A percentile compares a stretch with the other conserved stretches of the same genome.
phyloP scores from a whole-genome alignment of 2,329 filamentous ascomycete species.

The Teratosphaeria zuluensis region DNA sequence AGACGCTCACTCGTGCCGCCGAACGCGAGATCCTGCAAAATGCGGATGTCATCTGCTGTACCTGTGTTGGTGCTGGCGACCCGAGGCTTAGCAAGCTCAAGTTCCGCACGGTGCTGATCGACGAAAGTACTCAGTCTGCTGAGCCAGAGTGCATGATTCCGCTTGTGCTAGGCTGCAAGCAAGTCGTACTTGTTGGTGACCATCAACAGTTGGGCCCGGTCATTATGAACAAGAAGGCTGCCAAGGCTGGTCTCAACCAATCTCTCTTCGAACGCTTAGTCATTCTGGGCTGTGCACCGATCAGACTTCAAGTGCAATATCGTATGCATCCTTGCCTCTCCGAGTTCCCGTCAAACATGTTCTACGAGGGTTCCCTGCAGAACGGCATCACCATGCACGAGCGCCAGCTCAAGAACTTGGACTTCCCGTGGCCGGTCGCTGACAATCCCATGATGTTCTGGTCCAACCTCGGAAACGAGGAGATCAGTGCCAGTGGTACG shows the following conservation, averaged over 20 bases:
- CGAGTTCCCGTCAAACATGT: constrained; percentile 98
- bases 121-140: constrained; percentile 95
- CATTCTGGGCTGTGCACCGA: constrained; percentile 79
- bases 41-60: constrained; percentile 97
- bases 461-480: constrained; percentile 95
- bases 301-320: constrained; percentile 92
- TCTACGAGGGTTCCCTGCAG: constrained; percentile 93
- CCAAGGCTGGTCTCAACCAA: constrained; percentile 93
- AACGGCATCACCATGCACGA: constrained; percentile 90
- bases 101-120: constrained; percentile 94
- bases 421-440: constrained; percentile 90
- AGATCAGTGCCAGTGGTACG: constrained; percentile 94
- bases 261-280: constrained; percentile 97
- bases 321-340: constrained; percentile 98
- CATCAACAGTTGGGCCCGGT: constrained; percentile 97
- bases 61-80: constrained; percentile 93
- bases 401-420: constrained; percentile 81
- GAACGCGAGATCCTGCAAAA: constrained; percentile 92
- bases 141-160: constrained; percentile 99
- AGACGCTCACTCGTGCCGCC: constrained; percentile 84
- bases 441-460: constrained; percentile 99
- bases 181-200: constrained; percentile 96
- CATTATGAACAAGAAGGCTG: constrained; percentile 99
- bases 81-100: constrained; percentile 94
- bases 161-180: constrained; percentile 91